Base-by-base conservation (phyloP, 2,329 filamentous ascomycete species). In the Colletotrichum aenigma region DNA sequence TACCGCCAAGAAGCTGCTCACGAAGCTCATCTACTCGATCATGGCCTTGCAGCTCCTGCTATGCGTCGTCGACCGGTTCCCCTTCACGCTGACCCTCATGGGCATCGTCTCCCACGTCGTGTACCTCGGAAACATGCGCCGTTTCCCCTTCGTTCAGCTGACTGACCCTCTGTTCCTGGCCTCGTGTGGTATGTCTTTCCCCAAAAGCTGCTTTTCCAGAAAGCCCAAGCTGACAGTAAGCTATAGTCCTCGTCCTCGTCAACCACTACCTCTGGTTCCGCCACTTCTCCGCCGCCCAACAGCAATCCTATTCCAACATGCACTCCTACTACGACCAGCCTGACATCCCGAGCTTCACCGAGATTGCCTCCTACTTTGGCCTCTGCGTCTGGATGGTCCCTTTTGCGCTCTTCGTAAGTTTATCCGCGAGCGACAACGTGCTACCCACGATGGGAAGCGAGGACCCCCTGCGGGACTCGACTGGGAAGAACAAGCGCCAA, bases 181-280 rank as follows among this genome's bases (percentile, higher is more conserved):
- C 1, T 98, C 96, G 0, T 98, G 96, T 81, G 87, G 94, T 95
- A 90, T 66, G 92, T 84, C 36, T 9, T 15, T 26, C 5, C 5
- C 30, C 21, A 4, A 21, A 4, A 16, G 9, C 38, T n/a, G 18
- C 4, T 43, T 1, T 34, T 6, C 16, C 3, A 10, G 32, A 26
- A 34, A 4, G 21, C 38, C 28, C 28, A 12, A 13, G 43, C 55
- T 65, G n/a, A 43, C 32, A 34, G 5, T 26, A 5, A 24, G n/a
- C 26, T 24, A 21, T 74, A 95, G 93, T 92, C 4, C 90, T 98
- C 38, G 97, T 99, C 13, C 88, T 98, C 3, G 80, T 94, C 43
- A 98, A 99, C 85, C 97, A 99, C 84, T 98, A 95, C 86, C 88
- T 98, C 66, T 99, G 97, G 96, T 98, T 99, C 89, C 92, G 91